These are phyloP conservation scores for Dactylellina sp. DNA, from an alignment of 2,329 filamentous ascomycete species.

Conservation along the genomic window DNA sequence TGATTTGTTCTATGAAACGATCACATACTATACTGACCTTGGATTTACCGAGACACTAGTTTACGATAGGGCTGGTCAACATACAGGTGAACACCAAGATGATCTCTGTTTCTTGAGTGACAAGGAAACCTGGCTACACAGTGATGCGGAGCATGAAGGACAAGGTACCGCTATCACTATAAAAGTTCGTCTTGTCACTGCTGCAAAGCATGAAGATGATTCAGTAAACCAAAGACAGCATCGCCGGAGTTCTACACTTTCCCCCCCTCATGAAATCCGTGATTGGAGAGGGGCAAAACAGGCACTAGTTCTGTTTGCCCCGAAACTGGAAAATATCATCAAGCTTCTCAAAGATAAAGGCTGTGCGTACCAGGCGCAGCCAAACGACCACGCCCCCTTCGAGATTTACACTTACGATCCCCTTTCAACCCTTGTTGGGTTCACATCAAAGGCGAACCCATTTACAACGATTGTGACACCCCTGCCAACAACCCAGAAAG, in stretches of 20 bases:
- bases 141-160: conserved; percentile 53
- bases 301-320: conserved; percentile 59
- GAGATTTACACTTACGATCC: conserved; percentile 61
- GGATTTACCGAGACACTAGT: conserved; percentile 60
- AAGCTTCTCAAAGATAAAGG: conserved; percentile 57
- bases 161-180: conserved; percentile 58
- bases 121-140: conserved; percentile 60
- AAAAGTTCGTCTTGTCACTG: conserved; percentile 59
- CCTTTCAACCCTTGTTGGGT: conserved; percentile 60
- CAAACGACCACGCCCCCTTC: conserved; percentile 58
- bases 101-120: conserved; percentile 60
- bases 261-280: conserved; percentile 53
- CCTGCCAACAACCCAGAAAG: conserved; percentile 9
- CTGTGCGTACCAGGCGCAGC: conserved; percentile 58
- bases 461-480: conserved; percentile 53
- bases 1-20: conserved; percentile 59
- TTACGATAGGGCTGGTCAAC: conserved; percentile 59
- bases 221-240: conserved; percentile 11
- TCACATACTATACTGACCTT: conserved; percentile 60
- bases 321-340: conserved; percentile 55
- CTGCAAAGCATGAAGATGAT: conserved; percentile 43
- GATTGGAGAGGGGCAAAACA: conserved; percentile 60
- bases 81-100: conserved; percentile 54
- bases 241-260: conserved; percentile 48
- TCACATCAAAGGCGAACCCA: conserved; percentile 60